Base-by-base conservation (phyloP, 1,139 yeast species). In the Pichia inconspicua region DNA sequence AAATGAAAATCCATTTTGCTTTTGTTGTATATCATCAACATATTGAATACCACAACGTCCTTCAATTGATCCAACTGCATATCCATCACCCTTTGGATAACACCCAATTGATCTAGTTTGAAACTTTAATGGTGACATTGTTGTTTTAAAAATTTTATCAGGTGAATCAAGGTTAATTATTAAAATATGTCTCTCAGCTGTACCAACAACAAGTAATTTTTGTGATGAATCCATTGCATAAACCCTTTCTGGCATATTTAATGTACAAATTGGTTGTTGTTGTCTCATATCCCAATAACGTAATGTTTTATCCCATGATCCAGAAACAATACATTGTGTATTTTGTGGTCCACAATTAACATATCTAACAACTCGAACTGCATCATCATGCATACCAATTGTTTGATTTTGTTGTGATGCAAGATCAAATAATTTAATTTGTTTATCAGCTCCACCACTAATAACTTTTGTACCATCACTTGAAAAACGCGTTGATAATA, bases 31-130 rank as follows among this genome's bases (percentile, higher is more conserved):
- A 40, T 88, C 96, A 58, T 87, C 95, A 48, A 92, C 80, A 66
- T 90, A 92, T 62, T 89, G 96, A 59, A 94, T 83, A n/a, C 96
- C 96, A 68, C 97, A 89, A 57, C 99, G 75, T 27, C 98, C 98
- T 68, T 92, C 99, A 46, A 92, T 80, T 3, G 96, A 84, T 6
- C 96, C 97, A 45, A 92, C 70, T 1, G 96, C 97, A 66, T 78
- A 94, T 8, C 97, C 97, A 59, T 86, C 84, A 11, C 95, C 97
- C 55, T 81, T 82, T 9, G 90, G 90, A 64, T 84, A 87, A 64
- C 98, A 92, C 17, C 86, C 71, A 4, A 94, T 74, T 3, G 83
- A 72, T 53, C 96, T 74, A 0, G 97, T 89, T 69, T 90, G 97
- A 80, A 84, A 84, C 68, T 89, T 89, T 60, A 92, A 74, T 10